Percentiles rank a stretch among this genome's conserved stretches.
Evolutionary conservation across 78 protist species (phyloP).

Genomic region (Trichosphaerium sp.): DNA sequence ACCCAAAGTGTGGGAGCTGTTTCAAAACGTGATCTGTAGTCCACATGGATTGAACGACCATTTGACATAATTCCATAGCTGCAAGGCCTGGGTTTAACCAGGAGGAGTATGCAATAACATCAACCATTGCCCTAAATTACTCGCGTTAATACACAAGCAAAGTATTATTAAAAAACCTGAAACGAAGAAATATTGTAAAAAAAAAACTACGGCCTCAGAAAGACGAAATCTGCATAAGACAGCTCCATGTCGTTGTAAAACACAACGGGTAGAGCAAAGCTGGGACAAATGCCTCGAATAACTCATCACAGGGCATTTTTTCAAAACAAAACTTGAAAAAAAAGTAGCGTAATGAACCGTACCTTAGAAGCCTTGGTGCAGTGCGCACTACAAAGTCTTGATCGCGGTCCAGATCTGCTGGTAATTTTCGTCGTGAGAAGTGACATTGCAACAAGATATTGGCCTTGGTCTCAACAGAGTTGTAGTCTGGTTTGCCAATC

Average conservation of each 20-base stretch:
- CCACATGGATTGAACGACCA: conserved; percentile 78
- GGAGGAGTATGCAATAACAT: conserved; percentile 62
- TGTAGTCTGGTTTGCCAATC: conserved; percentile 27
- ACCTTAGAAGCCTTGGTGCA: too few relatives aligned
- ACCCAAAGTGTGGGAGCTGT: conserved; percentile 77
- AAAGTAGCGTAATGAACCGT: too few relatives aligned
- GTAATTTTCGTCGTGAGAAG: conserved; percentile 46
- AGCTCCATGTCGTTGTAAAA: too few relatives aligned
- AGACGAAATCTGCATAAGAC: too few relatives aligned
- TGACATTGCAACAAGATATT: conserved; percentile 77
- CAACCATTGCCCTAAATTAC: conserved; percentile 93
- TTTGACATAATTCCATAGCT: conserved; percentile 90
- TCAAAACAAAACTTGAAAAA: background rate
- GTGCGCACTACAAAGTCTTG: background rate
- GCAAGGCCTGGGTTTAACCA: conserved; percentile 88
- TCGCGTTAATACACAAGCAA: too few relatives aligned
- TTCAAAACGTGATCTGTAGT: conserved; percentile 26
- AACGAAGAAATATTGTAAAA: too few relatives aligned
- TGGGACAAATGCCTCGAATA: background rate
- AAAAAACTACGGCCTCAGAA: too few relatives aligned
- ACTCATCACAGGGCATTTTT: background rate
- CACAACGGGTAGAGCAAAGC: conserved; percentile 43
- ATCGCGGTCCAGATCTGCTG: conserved; percentile 43
- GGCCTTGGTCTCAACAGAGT: conserved; percentile 69
- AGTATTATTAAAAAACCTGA: too few relatives aligned